Percentiles rank a stretch among this genome's conserved stretches.
phyloP scores from a whole-genome alignment of 2,329 filamentous ascomycete genomes.

The Fusarium piperis region DNA sequence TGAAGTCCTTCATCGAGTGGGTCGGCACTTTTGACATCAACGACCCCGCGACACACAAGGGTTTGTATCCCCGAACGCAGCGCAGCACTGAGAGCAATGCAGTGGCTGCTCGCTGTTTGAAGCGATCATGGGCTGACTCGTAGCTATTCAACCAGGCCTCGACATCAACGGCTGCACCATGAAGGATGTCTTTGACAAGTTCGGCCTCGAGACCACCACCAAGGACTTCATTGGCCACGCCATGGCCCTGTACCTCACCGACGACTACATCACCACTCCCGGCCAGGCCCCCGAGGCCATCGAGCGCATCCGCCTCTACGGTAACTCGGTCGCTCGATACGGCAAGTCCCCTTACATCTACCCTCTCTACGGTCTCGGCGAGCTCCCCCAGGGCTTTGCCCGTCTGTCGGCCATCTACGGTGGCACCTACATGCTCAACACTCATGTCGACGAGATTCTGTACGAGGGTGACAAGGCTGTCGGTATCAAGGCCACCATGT shows the following conservation, averaged over 20 bases:
- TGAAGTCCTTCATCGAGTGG: conserved; percentile 97
- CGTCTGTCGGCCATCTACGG: conserved; percentile 98
- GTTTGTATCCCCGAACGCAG: conserved; percentile 58
- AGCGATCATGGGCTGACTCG: conserved; percentile 19
- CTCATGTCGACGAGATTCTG: conserved; percentile 86
- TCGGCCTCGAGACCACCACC: conserved; percentile 87
- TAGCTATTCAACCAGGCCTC: conserved; percentile 67
- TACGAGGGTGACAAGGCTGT: conserved; percentile 88
- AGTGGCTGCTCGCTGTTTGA: background rate
- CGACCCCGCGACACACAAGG: conserved; percentile 88
- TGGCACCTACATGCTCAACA: conserved; percentile 99
- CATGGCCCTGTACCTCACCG: conserved; percentile 94
- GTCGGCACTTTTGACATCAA: conserved; percentile 85
- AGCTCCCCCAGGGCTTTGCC: conserved; percentile 97
- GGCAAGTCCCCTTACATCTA: conserved; percentile 99
- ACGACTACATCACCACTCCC: conserved; percentile 80
- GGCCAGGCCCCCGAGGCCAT: conserved; percentile 86
- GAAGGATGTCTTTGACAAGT: conserved; percentile 99
- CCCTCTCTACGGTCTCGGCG: conserved; percentile 95
- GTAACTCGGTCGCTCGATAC: conserved; percentile 96
- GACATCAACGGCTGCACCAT: conserved; percentile 83
- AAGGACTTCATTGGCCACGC: conserved; percentile 97
- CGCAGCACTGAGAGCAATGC: background rate
- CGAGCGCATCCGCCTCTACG: conserved; percentile 93
- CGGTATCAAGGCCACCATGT: conserved; percentile 98